phyloP scores from a whole-genome alignment of 2,329 filamentous ascomycete species.

The Diaporthe vaccinii region DNA sequence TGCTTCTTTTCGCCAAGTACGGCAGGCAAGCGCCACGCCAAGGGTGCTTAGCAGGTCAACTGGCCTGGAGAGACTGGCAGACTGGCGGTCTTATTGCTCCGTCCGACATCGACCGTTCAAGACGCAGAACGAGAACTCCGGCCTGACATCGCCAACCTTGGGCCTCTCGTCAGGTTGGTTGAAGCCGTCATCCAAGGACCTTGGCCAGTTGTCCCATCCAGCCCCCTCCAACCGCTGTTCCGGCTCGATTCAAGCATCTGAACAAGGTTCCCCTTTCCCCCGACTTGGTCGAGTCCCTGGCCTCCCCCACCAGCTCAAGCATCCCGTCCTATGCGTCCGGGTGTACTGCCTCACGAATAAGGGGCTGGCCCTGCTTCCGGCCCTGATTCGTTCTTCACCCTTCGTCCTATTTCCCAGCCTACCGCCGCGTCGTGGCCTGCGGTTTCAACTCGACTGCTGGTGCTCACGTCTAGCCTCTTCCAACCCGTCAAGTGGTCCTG shows the following conservation, averaged over 20 bases:
- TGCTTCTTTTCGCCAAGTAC: slow-evolving; percentile 28
- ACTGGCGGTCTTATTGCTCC: slow-evolving; percentile 1
- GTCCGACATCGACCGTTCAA: background rate
- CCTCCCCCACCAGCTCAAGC: slow-evolving; percentile 8
- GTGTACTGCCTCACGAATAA: slow-evolving; percentile 22
- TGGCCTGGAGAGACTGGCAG: background rate
- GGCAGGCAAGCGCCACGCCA: slow-evolving; percentile 22
- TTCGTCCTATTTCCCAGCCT: slow-evolving; percentile 4
- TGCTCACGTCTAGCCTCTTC: slow-evolving; percentile 13
- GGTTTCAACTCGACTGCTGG: slow-evolving; percentile 16
- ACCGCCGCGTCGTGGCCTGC: slow-evolving; percentile 9
- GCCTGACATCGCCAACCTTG: background rate
- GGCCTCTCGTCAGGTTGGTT: background rate
- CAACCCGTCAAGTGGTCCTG: background rate
- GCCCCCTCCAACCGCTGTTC: background rate
- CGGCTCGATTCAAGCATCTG: slow-evolving; percentile 3
- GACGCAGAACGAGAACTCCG: slow-evolving; percentile 14
- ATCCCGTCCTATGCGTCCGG: slow-evolving; percentile 8
- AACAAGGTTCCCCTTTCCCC: slow-evolving; percentile 9
- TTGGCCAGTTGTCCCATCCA: background rate
- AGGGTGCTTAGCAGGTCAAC: slow-evolving; percentile 11
- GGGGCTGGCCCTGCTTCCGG: background rate
- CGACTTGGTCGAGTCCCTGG: slow-evolving; percentile 3
- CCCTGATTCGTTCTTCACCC: slow-evolving; percentile 6
- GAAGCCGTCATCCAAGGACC: background rate